phyloP scores from a whole-genome alignment of 2,329 filamentous ascomycete species.

The Trichoderma semiorbis region DNA sequence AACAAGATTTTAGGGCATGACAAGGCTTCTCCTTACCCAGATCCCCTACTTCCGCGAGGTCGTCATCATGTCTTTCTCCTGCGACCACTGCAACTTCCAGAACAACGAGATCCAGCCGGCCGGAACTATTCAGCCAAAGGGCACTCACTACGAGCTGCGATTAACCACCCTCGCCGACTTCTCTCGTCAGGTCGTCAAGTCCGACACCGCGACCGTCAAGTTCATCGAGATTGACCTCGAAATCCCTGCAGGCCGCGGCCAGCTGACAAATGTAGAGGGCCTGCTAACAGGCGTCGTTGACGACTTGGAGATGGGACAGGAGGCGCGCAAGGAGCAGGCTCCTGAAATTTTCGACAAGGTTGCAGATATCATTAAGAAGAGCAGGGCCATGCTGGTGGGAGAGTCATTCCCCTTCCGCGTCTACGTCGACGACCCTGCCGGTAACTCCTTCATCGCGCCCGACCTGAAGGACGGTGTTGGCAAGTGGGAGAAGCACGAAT shows the following conservation, averaged over 20 bases:
- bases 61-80: conserved; percentile 94
- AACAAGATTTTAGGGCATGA: conserved; percentile 62
- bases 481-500: conserved; percentile 87
- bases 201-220: conserved; percentile 79
- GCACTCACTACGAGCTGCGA: conserved; percentile 77
- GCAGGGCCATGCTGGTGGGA: conserved; percentile 74
- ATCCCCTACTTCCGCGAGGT: conserved; percentile 98
- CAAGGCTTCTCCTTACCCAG: conserved; percentile 79
- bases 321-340: conserved; percentile 70
- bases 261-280: conserved; percentile 91
- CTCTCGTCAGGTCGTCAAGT: conserved; percentile 85
- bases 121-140: conserved; percentile 85
- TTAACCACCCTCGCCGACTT: conserved; percentile 72
- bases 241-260: conserved; percentile 84
- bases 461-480: conserved; percentile 74
- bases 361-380: conserved; percentile 68
- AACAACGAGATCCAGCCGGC: conserved; percentile 95
- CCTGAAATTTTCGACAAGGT: conserved; percentile 80
- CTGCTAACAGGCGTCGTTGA: conserved; percentile 74
- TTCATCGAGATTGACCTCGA: conserved; percentile 92
- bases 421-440: conserved; percentile 83
- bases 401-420: conserved; percentile 83
- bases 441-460: conserved; percentile 95
- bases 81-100: conserved; percentile 81
- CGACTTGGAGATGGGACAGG: conserved; percentile 78